Percentiles rank a stretch among this genome's conserved stretches.
Evolutionary conservation across 2,329 filamentous ascomycete species (phyloP).

Genomic region (Davidsoniella virescens): DNA sequence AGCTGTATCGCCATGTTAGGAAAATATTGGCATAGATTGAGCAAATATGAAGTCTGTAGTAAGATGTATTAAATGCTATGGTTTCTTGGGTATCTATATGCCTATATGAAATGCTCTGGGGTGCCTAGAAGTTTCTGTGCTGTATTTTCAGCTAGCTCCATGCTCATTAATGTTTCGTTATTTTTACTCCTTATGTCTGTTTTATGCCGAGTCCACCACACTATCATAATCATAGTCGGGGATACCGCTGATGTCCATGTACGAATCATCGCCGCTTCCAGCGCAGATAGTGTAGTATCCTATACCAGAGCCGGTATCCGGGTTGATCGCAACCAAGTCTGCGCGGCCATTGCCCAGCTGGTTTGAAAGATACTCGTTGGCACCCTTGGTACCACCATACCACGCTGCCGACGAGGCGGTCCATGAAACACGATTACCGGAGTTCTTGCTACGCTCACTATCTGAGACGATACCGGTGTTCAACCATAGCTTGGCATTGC

Average conservation of each 20-base stretch:
- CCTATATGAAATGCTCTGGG: too few species aligned
- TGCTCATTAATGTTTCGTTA: neutral
- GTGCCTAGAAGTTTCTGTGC: neutral
- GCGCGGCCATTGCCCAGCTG: slow-evolving; percentile 18
- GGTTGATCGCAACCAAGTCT: slow-evolving; percentile 15
- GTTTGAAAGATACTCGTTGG: slow-evolving; percentile 16
- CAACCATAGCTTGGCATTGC: slow-evolving; percentile 19
- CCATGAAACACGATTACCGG: neutral
- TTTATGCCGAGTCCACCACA: neutral
- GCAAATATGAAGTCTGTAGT: neutral
- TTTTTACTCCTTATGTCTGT: neutral
- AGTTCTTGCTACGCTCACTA: neutral
- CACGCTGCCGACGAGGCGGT: neutral
- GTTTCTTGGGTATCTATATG: neutral
- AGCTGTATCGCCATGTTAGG: neutral
- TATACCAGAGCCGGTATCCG: neutral
- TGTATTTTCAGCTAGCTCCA: neutral
- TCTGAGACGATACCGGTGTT: slow-evolving; percentile 17
- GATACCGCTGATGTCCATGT: neutral
- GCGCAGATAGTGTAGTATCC: slow-evolving; percentile 4
- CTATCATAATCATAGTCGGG: slow-evolving; percentile 7
- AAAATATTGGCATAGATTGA: neutral
- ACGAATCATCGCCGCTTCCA: slow-evolving; percentile 2
- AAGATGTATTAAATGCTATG: neutral
- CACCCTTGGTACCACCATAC: slow-evolving; percentile 14